Evolutionary conservation across 345 rosid genomes (phyloP), one percentile per base, ranked within the genome.

Genomic region (Odontarrhena argentea): DNA sequence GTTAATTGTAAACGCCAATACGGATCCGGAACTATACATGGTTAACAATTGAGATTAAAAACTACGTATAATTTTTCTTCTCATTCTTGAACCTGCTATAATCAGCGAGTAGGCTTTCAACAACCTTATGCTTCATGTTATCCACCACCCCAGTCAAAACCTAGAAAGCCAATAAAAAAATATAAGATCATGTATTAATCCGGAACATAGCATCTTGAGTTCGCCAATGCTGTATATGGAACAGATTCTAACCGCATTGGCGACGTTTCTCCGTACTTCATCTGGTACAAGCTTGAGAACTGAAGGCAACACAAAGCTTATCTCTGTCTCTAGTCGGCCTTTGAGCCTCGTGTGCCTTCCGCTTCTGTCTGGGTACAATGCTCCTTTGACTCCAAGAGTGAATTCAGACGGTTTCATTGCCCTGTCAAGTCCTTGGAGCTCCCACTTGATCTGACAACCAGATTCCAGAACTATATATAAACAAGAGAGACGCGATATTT

Each of bases 271-370:
- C 35, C 89, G 83, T 65, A 85, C 83, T 76, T 86, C 85, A 62
- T 84, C 87, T 5, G 97, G 94, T 35, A 93, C 71, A 71, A 86
- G 67, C 4, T 78, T 76, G 32, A 90, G 84, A 53, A 84, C 78
- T 0, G 92, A 87, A 62, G 98, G 98, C 53, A 85, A 85, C 43
- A 85, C 81, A 12, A 85, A 80, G 83, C 87, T 82, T 36, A 90
- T 78, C 40, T 56, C 82, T 79, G 84, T 84, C 80, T 88, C 87
- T 41, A 94, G 67, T 30, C 79, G 87, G 71, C 97, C 99, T 82
- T 83, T 90, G 13, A 94, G 90, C 60, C 88, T 79, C 40, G 84
- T 86, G 47, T 60, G 63, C 11, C 28, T 35, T 50, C 87, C 83
- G 7, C 45, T 68, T 69, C 92, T 76, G 15, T 83, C 89, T 8